These are phyloP conservation scores for Orbilia blumenaviensis DNA, from an alignment of 2,329 filamentous ascomycete species.

Conservation along the genomic window DNA sequence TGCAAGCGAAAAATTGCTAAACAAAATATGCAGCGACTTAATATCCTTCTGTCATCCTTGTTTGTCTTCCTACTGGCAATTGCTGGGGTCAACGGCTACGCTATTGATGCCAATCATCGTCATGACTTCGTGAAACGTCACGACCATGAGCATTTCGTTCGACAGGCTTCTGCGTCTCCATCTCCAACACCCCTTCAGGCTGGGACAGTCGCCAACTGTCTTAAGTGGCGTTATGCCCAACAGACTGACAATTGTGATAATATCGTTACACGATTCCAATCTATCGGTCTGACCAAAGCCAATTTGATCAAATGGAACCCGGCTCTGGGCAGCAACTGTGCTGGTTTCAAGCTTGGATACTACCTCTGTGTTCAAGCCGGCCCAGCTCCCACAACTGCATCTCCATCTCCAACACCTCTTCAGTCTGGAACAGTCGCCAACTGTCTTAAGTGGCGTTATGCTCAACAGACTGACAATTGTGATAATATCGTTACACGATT, in stretches of 20 bases:
- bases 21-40: slow-evolving; percentile 29
- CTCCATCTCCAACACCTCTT: neutral
- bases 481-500: slow-evolving; percentile 19
- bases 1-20: neutral
- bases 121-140: neutral
- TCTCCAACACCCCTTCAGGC: neutral
- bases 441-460: slow-evolving; percentile 19
- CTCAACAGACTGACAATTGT: slow-evolving; percentile 19
- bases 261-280: slow-evolving; percentile 5
- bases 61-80: slow-evolving; percentile 32
- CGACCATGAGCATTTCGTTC: neutral
- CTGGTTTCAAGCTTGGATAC: neutral
- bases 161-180: neutral
- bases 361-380: slow-evolving; percentile 13
- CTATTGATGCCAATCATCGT: slow-evolving; percentile 9
- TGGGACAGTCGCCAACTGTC: slow-evolving; percentile 19
- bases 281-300: slow-evolving; percentile 13
- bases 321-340: slow-evolving; percentile 6
- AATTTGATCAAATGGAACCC: slow-evolving; percentile 40
- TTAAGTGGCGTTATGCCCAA: slow-evolving; percentile 9
- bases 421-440: slow-evolving; percentile 6
- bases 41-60: slow-evolving; percentile 39
- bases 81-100: slow-evolving; percentile 11
- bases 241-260: slow-evolving; percentile 20
- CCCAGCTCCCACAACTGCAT: neutral